Conservation (phyloP, 176 grass and related monocot species). For the Triticum aestivum region DNA sequence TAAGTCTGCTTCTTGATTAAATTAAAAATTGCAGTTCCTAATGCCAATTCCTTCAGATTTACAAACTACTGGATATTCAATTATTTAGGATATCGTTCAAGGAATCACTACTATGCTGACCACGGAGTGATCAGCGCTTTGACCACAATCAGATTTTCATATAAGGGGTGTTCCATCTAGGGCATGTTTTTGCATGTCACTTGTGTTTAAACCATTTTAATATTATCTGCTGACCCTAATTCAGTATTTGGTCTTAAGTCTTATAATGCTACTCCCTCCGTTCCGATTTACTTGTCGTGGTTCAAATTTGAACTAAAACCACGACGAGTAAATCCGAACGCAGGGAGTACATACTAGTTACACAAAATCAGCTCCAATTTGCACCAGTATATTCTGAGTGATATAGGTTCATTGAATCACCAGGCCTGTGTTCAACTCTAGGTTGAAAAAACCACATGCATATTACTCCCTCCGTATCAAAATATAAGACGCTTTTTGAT, state of each 20-base stretch:
- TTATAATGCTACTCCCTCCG: too few species aligned
- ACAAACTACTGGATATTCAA: neutral
- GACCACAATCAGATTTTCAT: neutral
- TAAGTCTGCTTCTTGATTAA: neutral
- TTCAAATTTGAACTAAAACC: too few species aligned
- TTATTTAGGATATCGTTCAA: neutral
- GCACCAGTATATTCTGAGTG: neutral
- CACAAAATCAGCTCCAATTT: neutral
- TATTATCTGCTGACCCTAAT: slow-evolving; percentile 1
- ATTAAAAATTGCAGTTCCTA: neutral
- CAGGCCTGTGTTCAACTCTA: neutral
- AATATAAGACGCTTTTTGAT: too few species aligned
- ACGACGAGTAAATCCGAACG: too few species aligned
- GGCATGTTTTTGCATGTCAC: slow-evolving; percentile 1
- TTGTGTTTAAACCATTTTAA: neutral
- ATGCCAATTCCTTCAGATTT: neutral
- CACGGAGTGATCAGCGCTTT: neutral
- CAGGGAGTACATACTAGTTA: neutral
- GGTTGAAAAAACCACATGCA: neutral
- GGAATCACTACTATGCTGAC: slow-evolving; percentile 2
- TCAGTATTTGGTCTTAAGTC: neutral
- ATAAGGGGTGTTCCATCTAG: neutral
- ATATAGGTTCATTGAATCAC: neutral
- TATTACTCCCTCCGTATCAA: neutral
- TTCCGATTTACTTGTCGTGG: too few species aligned